Conservation (phyloP, 1,284 basidiomycete genomes). For the Salmacisia buchloeana region DNA sequence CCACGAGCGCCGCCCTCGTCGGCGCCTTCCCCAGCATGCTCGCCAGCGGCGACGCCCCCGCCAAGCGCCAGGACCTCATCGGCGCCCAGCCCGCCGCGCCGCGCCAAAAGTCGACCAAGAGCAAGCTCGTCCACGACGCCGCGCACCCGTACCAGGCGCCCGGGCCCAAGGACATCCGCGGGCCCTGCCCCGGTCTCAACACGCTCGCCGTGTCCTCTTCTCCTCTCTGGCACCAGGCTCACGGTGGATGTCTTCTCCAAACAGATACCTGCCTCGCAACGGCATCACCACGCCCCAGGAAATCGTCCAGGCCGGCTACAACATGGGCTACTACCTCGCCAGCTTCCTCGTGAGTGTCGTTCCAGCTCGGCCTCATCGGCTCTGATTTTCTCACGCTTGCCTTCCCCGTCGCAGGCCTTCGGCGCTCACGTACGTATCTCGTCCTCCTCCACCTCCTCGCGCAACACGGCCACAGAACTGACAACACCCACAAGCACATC, state of each 20-base stretch:
- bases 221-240: no score
- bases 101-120: not conserved
- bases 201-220: conserved; percentile 20
- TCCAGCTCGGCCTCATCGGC: no score
- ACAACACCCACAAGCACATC: no score
- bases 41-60: not conserved
- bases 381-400: no score
- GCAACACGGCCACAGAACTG: no score
- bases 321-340: conserved; percentile 18
- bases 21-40: conserved; percentile 1
- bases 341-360: conserved; percentile 17
- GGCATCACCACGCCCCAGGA: conserved; percentile 18
- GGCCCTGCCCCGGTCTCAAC: conserved; percentile 19
- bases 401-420: no score
- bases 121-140: conserved; percentile 13
- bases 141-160: conserved; percentile 20
- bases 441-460: no score
- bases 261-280: conserved; percentile 9
- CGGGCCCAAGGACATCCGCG: conserved; percentile 14
- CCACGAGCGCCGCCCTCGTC: not conserved
- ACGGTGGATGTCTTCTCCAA: no score
- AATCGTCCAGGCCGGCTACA: conserved; percentile 18
- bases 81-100: not conserved
- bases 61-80: not conserved
- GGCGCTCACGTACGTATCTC: no score